Evolutionary conservation across 1,139 yeast species (phyloP).

Genomic region (Yamadazyma dendronema): DNA sequence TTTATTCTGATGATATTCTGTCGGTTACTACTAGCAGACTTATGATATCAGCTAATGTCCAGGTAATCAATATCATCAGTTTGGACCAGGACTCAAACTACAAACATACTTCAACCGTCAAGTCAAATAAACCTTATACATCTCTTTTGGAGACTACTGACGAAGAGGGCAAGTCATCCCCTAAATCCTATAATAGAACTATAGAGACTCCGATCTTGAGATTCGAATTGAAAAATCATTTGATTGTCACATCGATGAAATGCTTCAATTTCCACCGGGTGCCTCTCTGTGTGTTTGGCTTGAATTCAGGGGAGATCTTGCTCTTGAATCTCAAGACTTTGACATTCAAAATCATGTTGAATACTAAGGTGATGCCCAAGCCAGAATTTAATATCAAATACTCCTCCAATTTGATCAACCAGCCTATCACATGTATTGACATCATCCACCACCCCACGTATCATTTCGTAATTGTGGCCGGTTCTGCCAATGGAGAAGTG

Average conservation of each 20-base stretch:
- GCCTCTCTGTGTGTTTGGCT: constrained; percentile 34
- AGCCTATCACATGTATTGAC: constrained; percentile 33
- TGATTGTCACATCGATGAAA: constrained; percentile 30
- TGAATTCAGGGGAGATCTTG: constrained; percentile 35
- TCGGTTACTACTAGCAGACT: constrained; percentile 17
- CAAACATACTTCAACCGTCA: constrained; percentile 20
- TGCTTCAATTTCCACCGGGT: constrained; percentile 23
- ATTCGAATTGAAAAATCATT: constrained; percentile 25
- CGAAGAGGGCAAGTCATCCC: neutral
- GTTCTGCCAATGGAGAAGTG: constrained; percentile 44
- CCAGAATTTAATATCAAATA: constrained; percentile 7
- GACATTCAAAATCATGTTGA: constrained; percentile 26
- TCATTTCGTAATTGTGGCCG: constrained; percentile 36
- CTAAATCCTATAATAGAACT: constrained; percentile 19
- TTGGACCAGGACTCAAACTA: constrained; percentile 26
- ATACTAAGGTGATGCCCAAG: constrained; percentile 10
- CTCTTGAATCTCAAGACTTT: constrained; percentile 29
- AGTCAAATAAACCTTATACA: constrained; percentile 23
- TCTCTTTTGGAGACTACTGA: constrained; percentile 16
- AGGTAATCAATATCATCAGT: constrained; percentile 36
- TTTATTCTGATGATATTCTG: constrained; percentile 21
- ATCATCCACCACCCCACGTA: constrained; percentile 29
- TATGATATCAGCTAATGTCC: constrained; percentile 35
- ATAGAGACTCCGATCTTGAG: constrained; percentile 37
- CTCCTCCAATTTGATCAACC: constrained; percentile 15